A percentile compares a stretch with the other conserved stretches of the same genome.
phyloP scores from a whole-genome alignment of 345 rosid species.

The Cardamine resedifolia region DNA sequence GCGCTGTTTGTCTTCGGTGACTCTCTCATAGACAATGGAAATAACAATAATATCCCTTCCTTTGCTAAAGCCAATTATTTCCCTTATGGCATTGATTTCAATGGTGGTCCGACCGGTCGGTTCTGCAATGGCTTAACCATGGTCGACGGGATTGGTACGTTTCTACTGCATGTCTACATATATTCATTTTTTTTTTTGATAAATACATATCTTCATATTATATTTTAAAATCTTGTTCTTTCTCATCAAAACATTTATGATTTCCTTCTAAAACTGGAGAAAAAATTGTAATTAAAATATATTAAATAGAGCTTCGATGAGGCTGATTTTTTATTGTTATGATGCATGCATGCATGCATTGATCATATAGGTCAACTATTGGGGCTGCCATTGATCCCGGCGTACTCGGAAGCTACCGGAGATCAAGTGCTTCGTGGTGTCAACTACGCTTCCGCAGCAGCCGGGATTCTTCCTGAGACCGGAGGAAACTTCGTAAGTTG shows the following conservation, averaged over 20 bases:
- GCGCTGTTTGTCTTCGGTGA: conserved; percentile 95
- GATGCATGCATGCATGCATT: conserved; percentile 27
- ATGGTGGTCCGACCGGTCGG: conserved; percentile 95
- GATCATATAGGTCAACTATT: conserved; percentile 62
- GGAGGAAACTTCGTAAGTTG: conserved; percentile 83
- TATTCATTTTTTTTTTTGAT: too few relatives aligned
- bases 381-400: conserved; percentile 85
- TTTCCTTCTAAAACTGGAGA: not conserved
- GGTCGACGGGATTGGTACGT: conserved; percentile 82
- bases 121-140: conserved; percentile 94
- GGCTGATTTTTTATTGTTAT: not conserved
- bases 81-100: conserved; percentile 96
- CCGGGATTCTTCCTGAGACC: conserved; percentile 86
- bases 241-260: not conserved
- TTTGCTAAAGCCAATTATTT: conserved; percentile 91
- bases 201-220: too few relatives aligned
- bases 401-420: conserved; percentile 75
- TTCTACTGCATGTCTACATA: not conserved
- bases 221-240: too few relatives aligned
- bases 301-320: not conserved
- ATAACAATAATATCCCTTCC: conserved; percentile 80
- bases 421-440: conserved; percentile 75
- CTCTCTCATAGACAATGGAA: conserved; percentile 91
- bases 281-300: not conserved
- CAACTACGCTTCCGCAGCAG: conserved; percentile 97